These are phyloP conservation scores for Casuarina cunninghamiana DNA, from an alignment of 306 rosid genomes.

Conservation along the genomic window DNA sequence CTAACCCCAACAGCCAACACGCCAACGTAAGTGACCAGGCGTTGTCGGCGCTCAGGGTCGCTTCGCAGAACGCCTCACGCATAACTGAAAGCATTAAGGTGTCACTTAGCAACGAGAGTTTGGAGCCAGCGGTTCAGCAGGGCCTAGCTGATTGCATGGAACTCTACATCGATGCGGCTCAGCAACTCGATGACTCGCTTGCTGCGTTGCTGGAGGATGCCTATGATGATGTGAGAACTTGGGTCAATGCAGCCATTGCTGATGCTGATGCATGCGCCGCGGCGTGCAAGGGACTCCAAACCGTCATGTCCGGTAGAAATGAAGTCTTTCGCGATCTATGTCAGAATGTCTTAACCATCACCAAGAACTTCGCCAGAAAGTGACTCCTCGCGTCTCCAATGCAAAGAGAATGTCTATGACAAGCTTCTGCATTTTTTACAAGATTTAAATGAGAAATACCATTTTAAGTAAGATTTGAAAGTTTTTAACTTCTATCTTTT, in stretches of 20 bases:
- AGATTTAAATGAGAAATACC: too few species aligned
- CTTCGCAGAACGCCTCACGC: conserved; percentile 6
- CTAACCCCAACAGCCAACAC: background rate
- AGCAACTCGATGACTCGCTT: conserved; percentile 30
- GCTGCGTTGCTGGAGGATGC: background rate
- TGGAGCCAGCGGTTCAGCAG: conserved; percentile 31
- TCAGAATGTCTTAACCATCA: conserved; percentile 24
- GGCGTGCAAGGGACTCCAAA: conserved; percentile 24
- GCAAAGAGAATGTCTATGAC: too few species aligned
- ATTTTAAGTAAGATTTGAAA: too few species aligned
- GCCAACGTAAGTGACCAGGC: conserved; percentile 19
- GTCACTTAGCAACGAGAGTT: conserved; percentile 7
- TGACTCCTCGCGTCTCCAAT: background rate
- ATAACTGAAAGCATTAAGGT: conserved; percentile 12
- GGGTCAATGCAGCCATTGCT: conserved; percentile 44
- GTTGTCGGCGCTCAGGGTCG: conserved; percentile 11
- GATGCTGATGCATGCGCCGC: conserved; percentile 30
- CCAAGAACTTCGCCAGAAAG: background rate
- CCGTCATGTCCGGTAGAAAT: conserved; percentile 10
- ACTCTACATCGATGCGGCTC: conserved; percentile 21
- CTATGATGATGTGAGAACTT: background rate
- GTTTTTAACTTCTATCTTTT: too few species aligned
- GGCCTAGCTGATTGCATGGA: conserved; percentile 40
- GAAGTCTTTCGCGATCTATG: conserved; percentile 16
- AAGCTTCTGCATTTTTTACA: too few species aligned